Evolutionary conservation across 805 yeast species (phyloP).

Genomic region (Myxozyma sirexii): DNA sequence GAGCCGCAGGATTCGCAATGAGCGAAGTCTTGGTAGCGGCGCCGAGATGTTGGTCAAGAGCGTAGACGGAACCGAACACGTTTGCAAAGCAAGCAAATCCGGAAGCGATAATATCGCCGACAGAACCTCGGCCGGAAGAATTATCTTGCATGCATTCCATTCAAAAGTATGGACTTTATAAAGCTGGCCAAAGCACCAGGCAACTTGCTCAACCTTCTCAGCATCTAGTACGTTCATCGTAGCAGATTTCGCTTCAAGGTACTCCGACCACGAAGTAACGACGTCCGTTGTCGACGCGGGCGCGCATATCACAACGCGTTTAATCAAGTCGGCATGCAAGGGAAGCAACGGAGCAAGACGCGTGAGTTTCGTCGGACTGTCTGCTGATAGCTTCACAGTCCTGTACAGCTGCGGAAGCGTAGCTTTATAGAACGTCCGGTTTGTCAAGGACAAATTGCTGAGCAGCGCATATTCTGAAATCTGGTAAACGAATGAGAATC

Average conservation of each 20-base stretch:
- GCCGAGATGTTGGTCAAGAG: background rate
- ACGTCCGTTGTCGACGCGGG: background rate
- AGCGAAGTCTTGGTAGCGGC: slow-evolving; percentile 2
- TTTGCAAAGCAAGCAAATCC: slow-evolving; percentile 10
- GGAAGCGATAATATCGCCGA: slow-evolving; percentile 12
- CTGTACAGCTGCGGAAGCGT: slow-evolving; percentile 28
- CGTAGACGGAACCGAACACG: slow-evolving; percentile 24
- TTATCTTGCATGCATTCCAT: slow-evolving; percentile 24
- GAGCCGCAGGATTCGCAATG: slow-evolving; percentile 18
- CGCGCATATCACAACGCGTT: slow-evolving; percentile 7
- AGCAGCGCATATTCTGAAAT: slow-evolving; percentile 14
- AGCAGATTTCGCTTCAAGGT: background rate
- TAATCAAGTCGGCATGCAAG: slow-evolving; percentile 14
- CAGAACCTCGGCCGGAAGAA: slow-evolving; percentile 19
- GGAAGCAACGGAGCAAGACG: slow-evolving; percentile 1
- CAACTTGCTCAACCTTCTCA: too few relatives aligned
- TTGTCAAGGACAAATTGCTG: slow-evolving; percentile 17
- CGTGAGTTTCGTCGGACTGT: too few relatives aligned
- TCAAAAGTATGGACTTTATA: slow-evolving; percentile 10
- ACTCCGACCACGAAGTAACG: background rate
- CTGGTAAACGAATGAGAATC: too few relatives aligned
- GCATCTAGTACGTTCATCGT: too few relatives aligned
- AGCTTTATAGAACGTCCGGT: slow-evolving; percentile 5
- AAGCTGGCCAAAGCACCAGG: slow-evolving; percentile 3
- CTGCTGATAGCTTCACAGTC: slow-evolving; percentile 6